These are phyloP conservation scores for Zostera marina DNA, from an alignment of 116 monocot genomes.

Conservation along the genomic window DNA sequence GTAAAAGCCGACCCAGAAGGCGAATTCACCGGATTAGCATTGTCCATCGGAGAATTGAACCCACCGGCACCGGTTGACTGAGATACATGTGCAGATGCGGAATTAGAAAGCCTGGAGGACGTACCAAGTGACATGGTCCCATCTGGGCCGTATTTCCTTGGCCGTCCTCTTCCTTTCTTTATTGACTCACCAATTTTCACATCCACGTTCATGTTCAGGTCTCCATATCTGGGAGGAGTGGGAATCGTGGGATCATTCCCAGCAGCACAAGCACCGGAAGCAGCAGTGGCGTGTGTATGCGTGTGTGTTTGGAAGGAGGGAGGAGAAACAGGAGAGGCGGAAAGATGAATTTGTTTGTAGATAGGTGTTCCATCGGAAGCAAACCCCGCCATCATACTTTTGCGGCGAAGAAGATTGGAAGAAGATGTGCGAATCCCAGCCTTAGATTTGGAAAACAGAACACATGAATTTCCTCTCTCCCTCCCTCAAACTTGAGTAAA, in stretches of 20 bases:
- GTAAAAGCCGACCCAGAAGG: not conserved
- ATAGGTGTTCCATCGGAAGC: slow-evolving; percentile 60
- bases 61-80: not conserved
- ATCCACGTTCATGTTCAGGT: slow-evolving; percentile 13
- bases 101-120: slow-evolving; percentile 7
- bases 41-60: not conserved
- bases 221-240: not conserved
- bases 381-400: slow-evolving; percentile 38
- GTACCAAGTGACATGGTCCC: slow-evolving; percentile 34
- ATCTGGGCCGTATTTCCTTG: slow-evolving; percentile 64
- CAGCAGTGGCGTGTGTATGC: slow-evolving; percentile 5
- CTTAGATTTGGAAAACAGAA: too few relatives aligned
- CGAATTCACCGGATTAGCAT: too few relatives aligned
- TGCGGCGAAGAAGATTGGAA: not conserved
- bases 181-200: slow-evolving; percentile 25
- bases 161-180: slow-evolving; percentile 61
- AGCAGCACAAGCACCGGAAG: not conserved
- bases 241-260: not conserved
- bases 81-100: not conserved
- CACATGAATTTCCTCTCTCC: too few relatives aligned
- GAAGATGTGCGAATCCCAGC: too few relatives aligned
- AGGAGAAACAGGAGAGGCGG: slow-evolving; percentile 4
- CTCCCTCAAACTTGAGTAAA: too few relatives aligned
- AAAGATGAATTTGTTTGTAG: slow-evolving; percentile 45
- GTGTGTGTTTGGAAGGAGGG: slow-evolving; percentile 13